Evolutionary conservation across 148 eudicot species (phyloP).

Genomic region (Rhododendron kiyosumense): DNA sequence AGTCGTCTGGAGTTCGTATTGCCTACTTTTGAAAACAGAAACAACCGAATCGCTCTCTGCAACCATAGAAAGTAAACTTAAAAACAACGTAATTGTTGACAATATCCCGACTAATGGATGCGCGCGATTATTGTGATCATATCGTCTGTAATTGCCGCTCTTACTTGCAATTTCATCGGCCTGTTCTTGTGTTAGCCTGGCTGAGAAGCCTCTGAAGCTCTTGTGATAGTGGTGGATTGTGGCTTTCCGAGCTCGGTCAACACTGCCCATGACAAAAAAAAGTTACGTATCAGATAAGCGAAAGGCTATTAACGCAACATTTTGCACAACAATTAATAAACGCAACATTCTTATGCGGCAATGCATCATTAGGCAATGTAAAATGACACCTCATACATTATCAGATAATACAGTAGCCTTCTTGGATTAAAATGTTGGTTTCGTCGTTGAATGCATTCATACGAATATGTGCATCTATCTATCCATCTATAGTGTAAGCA

Average conservation of each 20-base stretch:
- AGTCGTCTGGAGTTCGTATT: not conserved
- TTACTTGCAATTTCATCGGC: not conserved
- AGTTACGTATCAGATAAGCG: not conserved
- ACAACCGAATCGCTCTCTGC: not conserved
- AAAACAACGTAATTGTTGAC: not conserved
- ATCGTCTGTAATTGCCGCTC: not conserved
- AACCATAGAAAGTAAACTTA: not conserved
- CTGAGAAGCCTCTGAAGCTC: conserved; percentile 20
- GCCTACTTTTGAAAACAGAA: not conserved
- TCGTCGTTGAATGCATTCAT: too few relatives aligned
- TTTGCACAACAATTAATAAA: too few relatives aligned
- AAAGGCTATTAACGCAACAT: too few relatives aligned
- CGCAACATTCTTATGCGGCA: too few relatives aligned
- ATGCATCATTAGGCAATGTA: too few relatives aligned
- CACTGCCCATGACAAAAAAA: not conserved
- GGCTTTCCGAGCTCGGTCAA: not conserved
- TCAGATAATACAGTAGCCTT: too few relatives aligned
- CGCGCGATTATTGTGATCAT: not conserved
- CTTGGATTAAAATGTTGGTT: too few relatives aligned
- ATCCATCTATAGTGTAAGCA: too few relatives aligned
- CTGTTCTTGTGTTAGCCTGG: conserved; percentile 13
- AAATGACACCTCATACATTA: too few relatives aligned
- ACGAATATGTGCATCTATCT: too few relatives aligned
- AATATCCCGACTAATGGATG: not conserved
- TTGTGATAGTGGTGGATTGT: conserved; percentile 6